These are phyloP conservation scores for Groenewaldozyma tartarivorans DNA, from an alignment of 805 yeast species.

Conservation along the genomic window DNA sequence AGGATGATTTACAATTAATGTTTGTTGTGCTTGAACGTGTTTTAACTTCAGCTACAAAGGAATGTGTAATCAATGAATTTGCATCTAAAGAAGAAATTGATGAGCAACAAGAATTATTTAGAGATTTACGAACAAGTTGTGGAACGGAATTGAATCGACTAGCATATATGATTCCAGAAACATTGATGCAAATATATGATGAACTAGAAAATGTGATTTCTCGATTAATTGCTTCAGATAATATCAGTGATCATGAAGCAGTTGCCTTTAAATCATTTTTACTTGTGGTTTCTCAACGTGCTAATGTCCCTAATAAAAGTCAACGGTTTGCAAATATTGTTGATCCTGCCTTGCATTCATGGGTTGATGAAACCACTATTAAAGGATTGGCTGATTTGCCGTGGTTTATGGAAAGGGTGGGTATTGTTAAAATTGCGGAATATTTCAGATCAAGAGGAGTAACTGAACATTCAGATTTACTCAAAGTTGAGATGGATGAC, in stretches of 20 bases:
- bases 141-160: conserved; percentile 91
- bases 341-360: conserved; percentile 83
- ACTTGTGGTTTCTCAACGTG: conserved; percentile 81
- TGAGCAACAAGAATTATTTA: conserved; percentile 66
- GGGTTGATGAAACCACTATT: conserved; percentile 88
- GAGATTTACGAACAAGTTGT: conserved; percentile 83
- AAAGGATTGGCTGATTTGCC: conserved; percentile 83
- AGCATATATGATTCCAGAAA: conserved; percentile 91
- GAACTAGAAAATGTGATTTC: conserved; percentile 79
- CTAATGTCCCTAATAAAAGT: conserved; percentile 53
- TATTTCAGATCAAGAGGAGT: conserved; percentile 81
- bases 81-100: conserved; percentile 48
- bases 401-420: conserved; percentile 97
- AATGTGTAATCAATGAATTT: conserved; percentile 21
- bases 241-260: conserved; percentile 80
- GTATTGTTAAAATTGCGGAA: conserved; percentile 86
- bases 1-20: conserved; percentile 59
- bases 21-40: conserved; percentile 79
- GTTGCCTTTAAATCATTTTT: conserved; percentile 91
- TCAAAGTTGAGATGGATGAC: conserved; percentile 82
- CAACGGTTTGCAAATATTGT: conserved; percentile 80
- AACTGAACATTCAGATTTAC: conserved; percentile 61
- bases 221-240: conserved; percentile 53
- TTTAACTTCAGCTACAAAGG: conserved; percentile 75
- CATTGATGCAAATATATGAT: conserved; percentile 66